phyloP scores from a whole-genome alignment of 1,284 basidiomycete genomes.

The Coniferiporia sulphurascens region DNA sequence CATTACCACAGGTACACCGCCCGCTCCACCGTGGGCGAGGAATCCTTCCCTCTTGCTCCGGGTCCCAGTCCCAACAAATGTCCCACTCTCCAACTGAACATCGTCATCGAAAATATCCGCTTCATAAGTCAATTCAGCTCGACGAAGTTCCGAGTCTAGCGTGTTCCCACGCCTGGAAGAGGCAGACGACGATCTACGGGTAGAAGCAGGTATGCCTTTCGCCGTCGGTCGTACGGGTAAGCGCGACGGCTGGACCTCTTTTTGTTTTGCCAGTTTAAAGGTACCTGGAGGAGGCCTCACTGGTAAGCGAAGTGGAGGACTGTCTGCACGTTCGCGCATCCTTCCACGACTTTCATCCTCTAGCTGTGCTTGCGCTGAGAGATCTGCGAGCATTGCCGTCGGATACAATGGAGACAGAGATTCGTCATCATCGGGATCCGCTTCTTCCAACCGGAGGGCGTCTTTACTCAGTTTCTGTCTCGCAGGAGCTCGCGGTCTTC shows the following conservation, averaged over 20 bases:
- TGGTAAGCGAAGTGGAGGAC: constrained; percentile 8
- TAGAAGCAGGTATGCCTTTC: neutral
- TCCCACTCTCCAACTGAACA: constrained; percentile 37
- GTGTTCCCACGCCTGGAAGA: constrained; percentile 39
- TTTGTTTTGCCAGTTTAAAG: constrained; percentile 6
- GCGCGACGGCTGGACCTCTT: neutral
- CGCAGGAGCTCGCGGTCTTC: constrained; percentile 50
- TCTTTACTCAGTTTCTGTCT: constrained; percentile 25
- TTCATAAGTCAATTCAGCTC: constrained; percentile 34
- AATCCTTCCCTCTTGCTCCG: constrained; percentile 52
- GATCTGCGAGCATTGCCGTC: neutral
- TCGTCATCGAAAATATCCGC: constrained; percentile 33
- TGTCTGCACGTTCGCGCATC: neutral
- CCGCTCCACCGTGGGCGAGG: constrained; percentile 67
- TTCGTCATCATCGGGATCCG: constrained; percentile 25
- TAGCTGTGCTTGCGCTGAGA: constrained; percentile 1
- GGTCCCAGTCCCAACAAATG: constrained; percentile 49
- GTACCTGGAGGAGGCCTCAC: constrained; percentile 8
- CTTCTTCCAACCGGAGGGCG: constrained; percentile 18
- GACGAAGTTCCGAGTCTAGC: constrained; percentile 59
- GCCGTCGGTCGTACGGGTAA: neutral
- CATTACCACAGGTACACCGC: constrained; percentile 62
- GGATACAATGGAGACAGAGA: constrained; percentile 22
- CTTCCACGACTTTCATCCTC: constrained; percentile 21
- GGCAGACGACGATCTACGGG: neutral